phyloP scores from a whole-genome alignment of 176 grass and related monocot species.

The Elaeis guineensis region DNA sequence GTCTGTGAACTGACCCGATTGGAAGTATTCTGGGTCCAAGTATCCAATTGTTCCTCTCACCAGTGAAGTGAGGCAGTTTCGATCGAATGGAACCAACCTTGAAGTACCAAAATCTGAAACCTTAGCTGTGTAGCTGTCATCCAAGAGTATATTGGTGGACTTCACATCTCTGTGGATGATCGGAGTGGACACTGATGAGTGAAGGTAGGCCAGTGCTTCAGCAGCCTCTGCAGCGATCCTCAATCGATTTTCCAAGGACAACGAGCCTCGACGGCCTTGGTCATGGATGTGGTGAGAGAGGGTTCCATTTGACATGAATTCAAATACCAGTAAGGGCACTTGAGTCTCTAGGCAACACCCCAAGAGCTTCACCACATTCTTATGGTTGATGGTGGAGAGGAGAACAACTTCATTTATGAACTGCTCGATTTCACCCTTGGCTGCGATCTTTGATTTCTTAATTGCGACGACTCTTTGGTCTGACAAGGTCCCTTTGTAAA shows the following conservation, averaged over 20 bases:
- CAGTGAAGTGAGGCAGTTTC: background rate
- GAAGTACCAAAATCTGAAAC: constrained; percentile 8
- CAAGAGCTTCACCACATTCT: constrained; percentile 6
- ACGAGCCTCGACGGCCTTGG: background rate
- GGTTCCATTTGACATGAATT: constrained; percentile 7
- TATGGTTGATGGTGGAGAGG: constrained; percentile 16
- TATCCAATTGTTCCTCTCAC: constrained; percentile 9
- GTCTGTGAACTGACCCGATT: constrained; percentile 17
- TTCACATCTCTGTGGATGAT: constrained; percentile 16
- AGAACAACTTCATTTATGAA: constrained; percentile 18
- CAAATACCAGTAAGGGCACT: constrained; percentile 6
- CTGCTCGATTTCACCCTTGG: constrained; percentile 6
- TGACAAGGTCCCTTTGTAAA: too few species aligned
- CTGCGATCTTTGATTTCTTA: constrained; percentile 24
- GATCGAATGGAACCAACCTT: background rate
- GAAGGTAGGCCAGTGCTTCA: constrained; percentile 10
- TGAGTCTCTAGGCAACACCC: constrained; percentile 4
- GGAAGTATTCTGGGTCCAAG: constrained; percentile 30
- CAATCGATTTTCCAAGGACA: constrained; percentile 20
- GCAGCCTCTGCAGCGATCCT: constrained; percentile 31
- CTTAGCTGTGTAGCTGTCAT: constrained; percentile 3
- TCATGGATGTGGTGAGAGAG: constrained; percentile 18
- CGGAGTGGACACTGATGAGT: background rate
- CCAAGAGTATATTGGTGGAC: constrained; percentile 10
- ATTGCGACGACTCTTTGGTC: constrained; percentile 19